Base-by-base conservation (phyloP, 768 basidiomycete genomes). In the Pulveroboletus sp. region DNA sequence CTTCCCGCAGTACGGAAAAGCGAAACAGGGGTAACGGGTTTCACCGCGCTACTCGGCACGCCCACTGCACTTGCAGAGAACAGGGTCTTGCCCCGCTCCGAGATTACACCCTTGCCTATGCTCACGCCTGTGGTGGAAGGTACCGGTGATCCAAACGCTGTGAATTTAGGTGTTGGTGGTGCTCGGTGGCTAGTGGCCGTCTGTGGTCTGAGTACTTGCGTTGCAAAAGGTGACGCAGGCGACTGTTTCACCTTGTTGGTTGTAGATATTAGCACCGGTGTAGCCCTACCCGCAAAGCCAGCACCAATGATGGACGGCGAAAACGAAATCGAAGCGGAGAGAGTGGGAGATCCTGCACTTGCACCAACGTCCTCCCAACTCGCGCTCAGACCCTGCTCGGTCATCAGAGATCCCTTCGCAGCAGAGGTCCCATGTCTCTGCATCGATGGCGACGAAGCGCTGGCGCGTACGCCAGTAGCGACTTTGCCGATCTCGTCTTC, bases 331-430 rank as follows among this genome's bases (percentile, higher is more conserved):
- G 57, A 48, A 38, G 28, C 13, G 0, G 61, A 47, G 1, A 53
- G 49, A 10, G 33, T 46, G 4, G 57, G 50, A 0, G 60, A 51
- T 8, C 36, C 48, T 43, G 32, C 49, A 43, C 46, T 59, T 53
- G 71, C 28, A 39, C 61, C 47, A 6, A 81, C 61, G 33, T 83
- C 76, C 62, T 88, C 83, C 86, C 85, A 86, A 32, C 83, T 82
- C 60, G 80, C 79, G 26, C 76, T 78, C 55, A 64, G 77, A 27
- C 75, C 77, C 43, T 38, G 55, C 43, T 75, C 71, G 39, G 65
- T 55, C 15, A 47, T 27, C 31, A 55, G 52, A 28, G 59, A 55
- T 51, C 53, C 63, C 39, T 62, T 65, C 26, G 49, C 55, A 51
- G 56, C 47, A 56, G 53, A 28, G 30, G 40, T 6, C 5, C 27